Base-by-base conservation (phyloP, 345 rosid species). In the Excoecaria cochinchinensis region DNA sequence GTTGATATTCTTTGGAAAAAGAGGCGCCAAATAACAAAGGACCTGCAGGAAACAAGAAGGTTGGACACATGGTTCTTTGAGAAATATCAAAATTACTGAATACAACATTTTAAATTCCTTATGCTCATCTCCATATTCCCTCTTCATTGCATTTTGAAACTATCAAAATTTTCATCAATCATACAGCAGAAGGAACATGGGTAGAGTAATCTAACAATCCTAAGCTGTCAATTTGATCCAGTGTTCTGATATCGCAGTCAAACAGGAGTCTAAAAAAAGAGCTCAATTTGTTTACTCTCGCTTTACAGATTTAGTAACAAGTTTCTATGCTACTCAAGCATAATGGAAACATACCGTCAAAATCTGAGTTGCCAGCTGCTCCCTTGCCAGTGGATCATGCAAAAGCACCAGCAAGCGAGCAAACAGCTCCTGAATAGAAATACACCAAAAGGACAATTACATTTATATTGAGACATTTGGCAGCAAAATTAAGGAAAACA, bases 391-490 rank as follows among this genome's bases (percentile, higher is more conserved):
- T 81, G 99, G 99, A 78, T 95, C 88, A 80, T 95, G 99, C 88
- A 95, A 83, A 76, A 95, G 97, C 84, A 95, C 97, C 84, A 95
- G 80, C 75, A 95, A 85, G 70, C 99, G 97, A 69, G 95, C 97
- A 84, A 95, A 92, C 77, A 92, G 87, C 80, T 90, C 99, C 99
- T 95, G 83, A 81, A 76, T 71, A 78, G 74, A 81, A 78, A 57
- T 24, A 76, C 58, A 61, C 21, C 74, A 78, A 55, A 64, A 61
- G 19, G 38, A 59, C 62, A 55, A 62, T 69, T 78, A 67, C 66
- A 64, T 57, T 52, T 47, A 69, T 69, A 57, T 62, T 62, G 77
- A 77, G 48, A 77, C n/a, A 36, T 12, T n/a, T 14, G 24, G 56
- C 15, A 76, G 52, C 17, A 59, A 76, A 31, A 16, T 36, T 70